These are phyloP conservation scores for Mucor sp. DNA, from an alignment of 371 early-diverging fungal genomes.

Conservation along the genomic window DNA sequence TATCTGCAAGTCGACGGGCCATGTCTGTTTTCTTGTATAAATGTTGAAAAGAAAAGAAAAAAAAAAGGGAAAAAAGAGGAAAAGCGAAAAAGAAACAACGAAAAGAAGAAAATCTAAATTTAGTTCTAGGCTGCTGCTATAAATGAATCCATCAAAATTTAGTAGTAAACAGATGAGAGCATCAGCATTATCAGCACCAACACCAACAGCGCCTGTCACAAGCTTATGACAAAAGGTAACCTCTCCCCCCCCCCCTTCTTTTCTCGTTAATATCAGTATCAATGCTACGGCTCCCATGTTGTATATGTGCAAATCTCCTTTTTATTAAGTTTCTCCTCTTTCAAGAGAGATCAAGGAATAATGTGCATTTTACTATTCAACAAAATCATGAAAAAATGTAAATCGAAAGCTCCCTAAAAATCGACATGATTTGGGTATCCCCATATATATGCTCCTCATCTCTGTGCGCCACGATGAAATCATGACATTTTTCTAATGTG, in stretches of 20 bases:
- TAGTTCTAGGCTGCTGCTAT: neutral
- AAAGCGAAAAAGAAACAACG: neutral
- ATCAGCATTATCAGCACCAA: neutral
- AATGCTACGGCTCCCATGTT: neutral
- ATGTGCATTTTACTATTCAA: neutral
- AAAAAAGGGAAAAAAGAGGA: neutral
- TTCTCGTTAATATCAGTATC: neutral
- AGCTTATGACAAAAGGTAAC: neutral
- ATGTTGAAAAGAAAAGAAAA: neutral
- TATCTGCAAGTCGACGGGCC: constrained; percentile 30
- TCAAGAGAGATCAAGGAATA: neutral
- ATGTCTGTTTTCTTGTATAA: constrained; percentile 4
- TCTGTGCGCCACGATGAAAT: neutral
- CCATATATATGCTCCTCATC: neutral
- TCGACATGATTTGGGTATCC: neutral
- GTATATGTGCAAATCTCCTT: neutral
- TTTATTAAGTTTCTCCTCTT: constrained; percentile 4
- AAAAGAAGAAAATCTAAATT: constrained; percentile 1
- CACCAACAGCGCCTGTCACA: neutral
- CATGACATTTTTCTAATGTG: neutral
- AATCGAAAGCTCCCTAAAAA: neutral
- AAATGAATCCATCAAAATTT: neutral
- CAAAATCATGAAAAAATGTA: neutral
- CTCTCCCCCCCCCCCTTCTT: neutral
- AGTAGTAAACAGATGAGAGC: neutral